Evolutionary conservation across 805 yeast genomes (phyloP).

Genomic region (Cyberlindnera xylosilytica): DNA sequence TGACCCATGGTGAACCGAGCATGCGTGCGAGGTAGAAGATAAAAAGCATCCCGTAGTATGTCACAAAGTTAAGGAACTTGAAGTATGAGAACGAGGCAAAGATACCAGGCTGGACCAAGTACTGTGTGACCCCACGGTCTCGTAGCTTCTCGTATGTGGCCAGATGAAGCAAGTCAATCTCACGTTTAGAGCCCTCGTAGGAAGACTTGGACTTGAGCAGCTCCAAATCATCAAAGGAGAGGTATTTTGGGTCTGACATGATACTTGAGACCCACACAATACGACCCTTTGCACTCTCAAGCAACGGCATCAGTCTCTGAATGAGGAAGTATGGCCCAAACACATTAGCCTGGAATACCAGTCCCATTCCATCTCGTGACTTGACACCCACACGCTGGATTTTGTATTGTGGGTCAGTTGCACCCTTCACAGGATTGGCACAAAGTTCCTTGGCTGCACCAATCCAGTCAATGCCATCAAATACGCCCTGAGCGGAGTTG

Average conservation of each 20-base stretch:
- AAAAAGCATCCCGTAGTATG: conserved; percentile 81
- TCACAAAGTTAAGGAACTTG: conserved; percentile 69
- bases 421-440: conserved; percentile 69
- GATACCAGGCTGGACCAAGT: conserved; percentile 90
- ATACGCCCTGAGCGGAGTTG: conserved; percentile 89
- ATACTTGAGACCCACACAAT: conserved; percentile 84
- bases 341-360: conserved; percentile 93
- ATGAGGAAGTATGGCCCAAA: conserved; percentile 90
- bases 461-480: conserved; percentile 83
- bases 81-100: conserved; percentile 80
- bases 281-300: conserved; percentile 56
- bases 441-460: conserved; percentile 69
- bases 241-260: conserved; percentile 72
- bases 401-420: conserved; percentile 86
- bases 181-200: conserved; percentile 89
- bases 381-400: conserved; percentile 75
- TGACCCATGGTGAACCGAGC: conserved; percentile 86
- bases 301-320: conserved; percentile 55
- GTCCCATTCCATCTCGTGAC: conserved; percentile 76
- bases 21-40: conserved; percentile 81
- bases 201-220: conserved; percentile 60
- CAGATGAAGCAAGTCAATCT: conserved; percentile 77
- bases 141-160: conserved; percentile 58
- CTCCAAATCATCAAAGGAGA: conserved; percentile 75
- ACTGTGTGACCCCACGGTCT: conserved; percentile 59